Evolutionary conservation across 352 stramenopile species (phyloP).

Genomic region (Pythium scleroteichum): DNA sequence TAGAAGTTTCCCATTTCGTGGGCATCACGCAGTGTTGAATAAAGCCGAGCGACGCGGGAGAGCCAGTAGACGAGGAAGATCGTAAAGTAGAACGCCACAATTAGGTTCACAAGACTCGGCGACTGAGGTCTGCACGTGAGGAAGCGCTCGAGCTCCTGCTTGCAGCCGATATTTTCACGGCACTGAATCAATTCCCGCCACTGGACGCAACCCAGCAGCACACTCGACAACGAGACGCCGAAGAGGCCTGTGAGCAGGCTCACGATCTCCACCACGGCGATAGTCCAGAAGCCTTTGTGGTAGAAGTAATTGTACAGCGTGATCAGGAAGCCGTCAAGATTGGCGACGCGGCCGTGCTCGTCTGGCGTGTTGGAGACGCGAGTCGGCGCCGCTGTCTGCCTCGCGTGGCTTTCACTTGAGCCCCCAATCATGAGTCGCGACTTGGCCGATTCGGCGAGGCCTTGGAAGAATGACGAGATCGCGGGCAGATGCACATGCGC

Average conservation of each 20-base stretch:
- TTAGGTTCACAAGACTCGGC: constrained; percentile 54
- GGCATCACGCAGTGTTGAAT: constrained; percentile 84
- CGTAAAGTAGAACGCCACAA: constrained; percentile 91
- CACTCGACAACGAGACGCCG: constrained; percentile 93
- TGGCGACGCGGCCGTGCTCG: constrained; percentile 66
- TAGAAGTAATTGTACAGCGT: constrained; percentile 95
- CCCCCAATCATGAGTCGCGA: constrained; percentile 29
- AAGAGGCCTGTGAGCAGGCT: constrained; percentile 94
- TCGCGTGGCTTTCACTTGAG: background rate
- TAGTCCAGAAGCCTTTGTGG: constrained; percentile 91
- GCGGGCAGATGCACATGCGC: constrained; percentile 72
- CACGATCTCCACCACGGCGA: constrained; percentile 88
- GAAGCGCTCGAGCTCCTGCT: constrained; percentile 68
- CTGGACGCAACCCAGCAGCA: constrained; percentile 96
- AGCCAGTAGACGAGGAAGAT: constrained; percentile 95
- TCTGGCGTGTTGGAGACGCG: constrained; percentile 60
- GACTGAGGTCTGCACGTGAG: constrained; percentile 60
- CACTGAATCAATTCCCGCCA: constrained; percentile 91
- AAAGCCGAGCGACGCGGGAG: constrained; percentile 81
- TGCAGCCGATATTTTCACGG: constrained; percentile 78
- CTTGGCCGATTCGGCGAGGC: constrained; percentile 58
- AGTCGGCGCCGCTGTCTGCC: background rate
- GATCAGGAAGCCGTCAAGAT: constrained; percentile 92
- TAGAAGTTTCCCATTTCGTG: constrained; percentile 93
- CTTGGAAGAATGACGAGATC: constrained; percentile 77